Base-by-base conservation (phyloP, 805 yeast genomes). In the Yamadazyma kitorensis region DNA sequence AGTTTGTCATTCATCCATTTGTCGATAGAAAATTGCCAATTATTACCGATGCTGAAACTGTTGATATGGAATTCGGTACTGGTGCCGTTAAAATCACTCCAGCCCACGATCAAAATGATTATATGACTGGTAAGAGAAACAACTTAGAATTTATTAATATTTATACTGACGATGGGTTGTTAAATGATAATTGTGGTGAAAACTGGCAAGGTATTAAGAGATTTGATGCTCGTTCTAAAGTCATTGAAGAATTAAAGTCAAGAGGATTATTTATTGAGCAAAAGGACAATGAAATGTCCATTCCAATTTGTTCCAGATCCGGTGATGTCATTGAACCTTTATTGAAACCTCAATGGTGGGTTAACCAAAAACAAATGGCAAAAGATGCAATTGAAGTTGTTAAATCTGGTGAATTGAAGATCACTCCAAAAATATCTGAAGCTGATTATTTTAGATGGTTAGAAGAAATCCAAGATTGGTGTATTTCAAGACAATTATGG, bases 1-100 rank as follows among this genome's bases (percentile, higher is more conserved):
- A 89, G 62, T 86, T 70, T 58, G 93, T 85, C 41, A 61, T 78
- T 48, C 98, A 93, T 66, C 98, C 98, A 43, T 85, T 93, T 65
- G 65, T 86, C 52, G 85, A 83, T 56, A 82, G 87, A 59, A 71
- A 78, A 55, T 62, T 93, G 34, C 98, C 98, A 47, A 86, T 93
- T 55, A 69, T 93, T 43, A 78, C 88, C 33, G 98, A 93, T 59
- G 58, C 80, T 24, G 95, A 86, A 64, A 93, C 97, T 25, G 98
- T 93, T 45, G 98, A 93, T 63, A 93, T 93, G 98, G 95, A 86
- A 61, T 93, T 93, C 50, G 98, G 98, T 75, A 93, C 98, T 43
- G 98, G 98, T 82, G 98, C 98, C 31, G 98, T 93, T 43, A 93
- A 93, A 68, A 93, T 93, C 59, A 93, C 98, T 10, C 98, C 98